A percentile compares a stretch with the other conserved stretches of the same genome.
These are phyloP conservation scores for Fusarium liriodendri DNA, from an alignment of 2,329 filamentous ascomycete genomes.

Conservation along the genomic window DNA sequence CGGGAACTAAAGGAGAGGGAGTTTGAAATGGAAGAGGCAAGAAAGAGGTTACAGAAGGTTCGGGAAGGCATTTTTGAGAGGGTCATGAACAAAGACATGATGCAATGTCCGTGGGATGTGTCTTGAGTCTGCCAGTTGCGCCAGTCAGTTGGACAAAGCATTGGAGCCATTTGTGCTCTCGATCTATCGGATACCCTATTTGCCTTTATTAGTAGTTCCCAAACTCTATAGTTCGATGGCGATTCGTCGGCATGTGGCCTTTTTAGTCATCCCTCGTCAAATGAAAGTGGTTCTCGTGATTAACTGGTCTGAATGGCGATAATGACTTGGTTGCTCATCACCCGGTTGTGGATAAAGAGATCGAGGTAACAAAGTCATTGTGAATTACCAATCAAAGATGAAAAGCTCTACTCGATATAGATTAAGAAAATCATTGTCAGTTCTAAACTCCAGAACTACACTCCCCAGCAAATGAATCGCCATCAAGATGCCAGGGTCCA, in stretches of 20 bases:
- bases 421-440: not conserved
- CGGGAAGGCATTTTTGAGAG: slow-evolving; percentile 52
- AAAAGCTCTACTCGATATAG: not conserved
- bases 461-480: not conserved
- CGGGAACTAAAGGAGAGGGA: slow-evolving; percentile 47
- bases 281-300: not conserved
- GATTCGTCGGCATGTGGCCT: not conserved
- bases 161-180: not conserved
- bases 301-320: not conserved
- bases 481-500: too few relatives aligned
- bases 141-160: not conserved
- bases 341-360: not conserved
- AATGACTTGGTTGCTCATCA: not conserved
- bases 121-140: too few relatives aligned
- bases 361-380: not conserved
- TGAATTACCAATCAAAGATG: not conserved
- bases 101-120: slow-evolving; percentile 9
- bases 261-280: not conserved
- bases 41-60: slow-evolving; percentile 56
- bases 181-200: not conserved
- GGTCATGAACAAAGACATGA: slow-evolving; percentile 21
- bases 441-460: not conserved
- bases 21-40: slow-evolving; percentile 47
- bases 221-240: not conserved
- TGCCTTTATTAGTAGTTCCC: too few relatives aligned